Percentiles rank a stretch among this genome's conserved stretches.
Conservation (phyloP, 176 grass and related monocot species). For the Leersia perrieri region DNA sequence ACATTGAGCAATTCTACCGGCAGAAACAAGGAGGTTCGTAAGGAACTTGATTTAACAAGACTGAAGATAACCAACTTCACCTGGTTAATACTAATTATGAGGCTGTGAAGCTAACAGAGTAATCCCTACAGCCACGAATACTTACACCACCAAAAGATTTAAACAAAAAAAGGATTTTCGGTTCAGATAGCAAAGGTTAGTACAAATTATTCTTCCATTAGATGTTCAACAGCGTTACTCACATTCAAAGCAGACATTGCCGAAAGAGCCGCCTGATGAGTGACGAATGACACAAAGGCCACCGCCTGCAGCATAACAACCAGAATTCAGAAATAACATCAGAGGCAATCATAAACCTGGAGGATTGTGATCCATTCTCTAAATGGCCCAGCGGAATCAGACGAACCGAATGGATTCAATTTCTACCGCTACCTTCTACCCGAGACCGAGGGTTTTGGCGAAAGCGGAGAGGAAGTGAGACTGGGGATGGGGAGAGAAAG, state of each 20-base stretch:
- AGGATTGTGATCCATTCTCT: not conserved
- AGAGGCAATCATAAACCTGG: not conserved
- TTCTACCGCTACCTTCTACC: not conserved
- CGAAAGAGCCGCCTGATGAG: conserved; percentile 73
- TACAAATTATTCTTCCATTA: not conserved
- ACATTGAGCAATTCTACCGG: not conserved
- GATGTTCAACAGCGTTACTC: conserved; percentile 11
- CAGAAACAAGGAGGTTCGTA: not conserved
- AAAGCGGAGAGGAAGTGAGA: not conserved
- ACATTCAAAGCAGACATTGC: conserved; percentile 79
- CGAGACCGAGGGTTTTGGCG: not conserved
- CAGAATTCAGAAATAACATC: not conserved
- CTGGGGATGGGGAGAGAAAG: not conserved
- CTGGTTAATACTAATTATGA: not conserved
- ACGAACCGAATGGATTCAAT: not conserved
- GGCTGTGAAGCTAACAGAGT: not conserved
- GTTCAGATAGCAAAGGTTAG: not conserved
- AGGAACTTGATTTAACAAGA: not conserved
- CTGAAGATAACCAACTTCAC: not conserved
- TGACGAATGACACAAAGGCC: conserved; percentile 88
- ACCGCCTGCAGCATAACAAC: conserved; percentile 61
- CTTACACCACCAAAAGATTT: not conserved
- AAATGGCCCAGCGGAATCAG: not conserved
- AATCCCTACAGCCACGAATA: too few relatives aligned
- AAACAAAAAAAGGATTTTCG: not conserved